These are phyloP conservation scores for Juglanconis sp. DNA, from an alignment of 2,329 filamentous ascomycete species.

Conservation along the genomic window DNA sequence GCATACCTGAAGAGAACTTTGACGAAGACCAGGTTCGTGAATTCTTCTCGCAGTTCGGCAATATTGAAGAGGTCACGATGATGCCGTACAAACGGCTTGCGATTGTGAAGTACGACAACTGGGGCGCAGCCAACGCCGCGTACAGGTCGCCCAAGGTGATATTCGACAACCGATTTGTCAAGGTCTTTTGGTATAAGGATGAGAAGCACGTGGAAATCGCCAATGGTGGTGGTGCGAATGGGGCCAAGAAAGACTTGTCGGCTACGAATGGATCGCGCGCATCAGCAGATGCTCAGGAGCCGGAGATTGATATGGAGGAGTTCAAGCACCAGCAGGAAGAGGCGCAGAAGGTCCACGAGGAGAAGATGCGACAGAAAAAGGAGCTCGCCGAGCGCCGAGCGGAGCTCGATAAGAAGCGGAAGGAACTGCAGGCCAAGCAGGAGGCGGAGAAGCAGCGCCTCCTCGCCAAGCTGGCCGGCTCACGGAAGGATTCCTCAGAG, in stretches of 20 bases:
- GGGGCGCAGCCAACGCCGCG: conserved; percentile 64
- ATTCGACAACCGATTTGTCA: conserved; percentile 83
- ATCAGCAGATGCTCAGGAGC: conserved; percentile 34
- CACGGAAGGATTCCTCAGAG: conserved; percentile 21
- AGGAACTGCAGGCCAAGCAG: conserved; percentile 60
- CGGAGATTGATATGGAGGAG: conserved; percentile 65
- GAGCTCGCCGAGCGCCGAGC: conserved; percentile 61
- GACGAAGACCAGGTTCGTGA: conserved; percentile 60
- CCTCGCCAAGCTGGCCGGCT: conserved; percentile 54
- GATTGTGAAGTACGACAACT: conserved; percentile 65
- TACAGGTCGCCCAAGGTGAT: conserved; percentile 76
- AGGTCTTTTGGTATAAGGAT: conserved; percentile 73
- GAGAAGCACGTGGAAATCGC: conserved; percentile 36
- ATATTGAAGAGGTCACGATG: conserved; percentile 61
- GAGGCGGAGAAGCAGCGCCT: conserved; percentile 62
- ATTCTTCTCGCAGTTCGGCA: conserved; percentile 73
- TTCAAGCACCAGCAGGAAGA: conserved; percentile 67
- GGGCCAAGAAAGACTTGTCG: conserved; percentile 25
- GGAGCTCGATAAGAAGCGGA: conserved; percentile 63
- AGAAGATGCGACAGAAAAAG: conserved; percentile 59
- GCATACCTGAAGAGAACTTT: conserved; percentile 71
- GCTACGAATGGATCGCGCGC: conserved; percentile 20
- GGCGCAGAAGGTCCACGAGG: conserved; percentile 66
- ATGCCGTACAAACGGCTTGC: conserved; percentile 65
- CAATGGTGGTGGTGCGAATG: conserved; percentile 28